These are phyloP conservation scores for Prunus fruticosa DNA, from an alignment of 306 rosid genomes.

Conservation along the genomic window DNA sequence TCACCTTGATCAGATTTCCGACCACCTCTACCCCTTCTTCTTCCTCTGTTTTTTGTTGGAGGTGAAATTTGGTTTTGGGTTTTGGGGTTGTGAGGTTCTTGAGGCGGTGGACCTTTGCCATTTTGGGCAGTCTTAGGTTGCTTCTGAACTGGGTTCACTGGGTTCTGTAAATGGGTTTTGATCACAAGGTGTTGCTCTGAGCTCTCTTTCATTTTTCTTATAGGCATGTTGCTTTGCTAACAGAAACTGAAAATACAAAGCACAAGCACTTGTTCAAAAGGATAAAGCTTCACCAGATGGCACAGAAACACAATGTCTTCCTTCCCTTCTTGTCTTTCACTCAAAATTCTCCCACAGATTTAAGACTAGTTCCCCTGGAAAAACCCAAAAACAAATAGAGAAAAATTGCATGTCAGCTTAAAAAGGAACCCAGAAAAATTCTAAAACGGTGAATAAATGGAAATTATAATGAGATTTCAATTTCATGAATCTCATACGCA, in stretches of 20 bases:
- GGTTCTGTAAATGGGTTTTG: conserved; percentile 76
- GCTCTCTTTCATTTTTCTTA: conserved; percentile 89
- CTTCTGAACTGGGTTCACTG: conserved; percentile 57
- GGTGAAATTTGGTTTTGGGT: conserved; percentile 56
- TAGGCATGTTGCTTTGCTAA: conserved; percentile 62
- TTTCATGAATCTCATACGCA: conserved; percentile 34
- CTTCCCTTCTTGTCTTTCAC: conserved; percentile 31
- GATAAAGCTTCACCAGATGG: conserved; percentile 33
- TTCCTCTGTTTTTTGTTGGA: conserved; percentile 63
- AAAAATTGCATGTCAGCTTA: conserved; percentile 48
- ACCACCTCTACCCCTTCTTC: conserved; percentile 84
- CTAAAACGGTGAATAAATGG: conserved; percentile 28
- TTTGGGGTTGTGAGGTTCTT: conserved; percentile 41
- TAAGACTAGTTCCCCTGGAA: conserved; percentile 35
- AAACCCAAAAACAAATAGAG: conserved; percentile 23
- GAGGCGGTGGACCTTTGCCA: conserved; percentile 72
- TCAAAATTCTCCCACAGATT: conserved; percentile 35
- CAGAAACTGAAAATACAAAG: conserved; percentile 17
- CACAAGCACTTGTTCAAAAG: conserved; percentile 23
- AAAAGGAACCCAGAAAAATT: conserved; percentile 7
- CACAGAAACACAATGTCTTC: conserved; percentile 15
- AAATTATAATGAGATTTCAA: conserved; percentile 45
- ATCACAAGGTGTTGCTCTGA: conserved; percentile 92
- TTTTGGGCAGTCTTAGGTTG: conserved; percentile 68
- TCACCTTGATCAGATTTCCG: conserved; percentile 86